Conservation (phyloP, 768 basidiomycete genomes). For the Pisolithus tinctorius region DNA sequence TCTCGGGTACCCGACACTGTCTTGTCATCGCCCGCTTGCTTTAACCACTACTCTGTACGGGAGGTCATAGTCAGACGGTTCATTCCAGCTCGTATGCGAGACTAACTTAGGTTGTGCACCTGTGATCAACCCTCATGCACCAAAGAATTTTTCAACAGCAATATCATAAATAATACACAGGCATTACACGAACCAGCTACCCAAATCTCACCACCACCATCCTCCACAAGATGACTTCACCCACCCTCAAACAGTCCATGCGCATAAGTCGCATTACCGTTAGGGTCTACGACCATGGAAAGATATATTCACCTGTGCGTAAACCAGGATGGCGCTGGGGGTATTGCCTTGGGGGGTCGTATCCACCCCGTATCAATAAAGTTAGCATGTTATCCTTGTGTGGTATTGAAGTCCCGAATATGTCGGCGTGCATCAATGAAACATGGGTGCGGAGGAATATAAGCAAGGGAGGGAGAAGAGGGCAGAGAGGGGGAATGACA, state of each 20-base stretch:
- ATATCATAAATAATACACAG: too few species aligned
- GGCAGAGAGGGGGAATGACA: not conserved
- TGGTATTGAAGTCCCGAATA: not conserved
- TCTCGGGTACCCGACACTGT: slow-evolving; percentile 45
- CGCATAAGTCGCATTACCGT: not conserved
- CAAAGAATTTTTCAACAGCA: too few species aligned
- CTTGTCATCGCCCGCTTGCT: slow-evolving; percentile 64
- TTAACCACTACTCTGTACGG: slow-evolving; percentile 70
- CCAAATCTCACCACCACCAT: not conserved
- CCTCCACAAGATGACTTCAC: not conserved
- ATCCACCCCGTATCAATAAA: not conserved
- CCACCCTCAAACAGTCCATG: not conserved
- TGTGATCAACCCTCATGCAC: too few species aligned
- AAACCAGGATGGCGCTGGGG: not conserved
- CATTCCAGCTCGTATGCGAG: slow-evolving; percentile 89
- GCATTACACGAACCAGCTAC: not conserved
- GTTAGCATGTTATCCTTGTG: not conserved
- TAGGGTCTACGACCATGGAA: slow-evolving; percentile 5
- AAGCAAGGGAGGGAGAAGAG: not conserved
- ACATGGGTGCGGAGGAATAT: slow-evolving; percentile 4
- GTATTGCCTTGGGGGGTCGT: not conserved
- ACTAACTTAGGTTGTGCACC: slow-evolving; percentile 34
- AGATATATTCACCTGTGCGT: slow-evolving; percentile 3
- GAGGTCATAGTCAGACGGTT: slow-evolving; percentile 84
- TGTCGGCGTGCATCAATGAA: slow-evolving; percentile 1